Evolutionary conservation across 1,284 basidiomycete genomes (phyloP), one percentile per base, ranked within the genome.

Genomic region (Fomitiporia mediterranea): DNA sequence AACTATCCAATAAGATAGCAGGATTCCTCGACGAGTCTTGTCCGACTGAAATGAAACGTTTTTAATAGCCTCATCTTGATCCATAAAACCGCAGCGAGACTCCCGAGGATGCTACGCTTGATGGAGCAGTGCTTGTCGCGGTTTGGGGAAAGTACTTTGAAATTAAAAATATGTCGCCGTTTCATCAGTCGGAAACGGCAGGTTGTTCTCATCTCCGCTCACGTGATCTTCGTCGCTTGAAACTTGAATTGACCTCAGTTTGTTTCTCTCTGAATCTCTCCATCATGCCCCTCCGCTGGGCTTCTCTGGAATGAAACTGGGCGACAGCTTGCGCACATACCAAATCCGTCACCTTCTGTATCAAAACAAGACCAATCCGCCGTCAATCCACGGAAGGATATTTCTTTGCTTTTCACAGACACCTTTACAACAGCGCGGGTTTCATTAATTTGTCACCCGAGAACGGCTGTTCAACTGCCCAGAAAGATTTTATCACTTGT

Each of bases 1-100:
- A 32, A 91, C 72, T 28, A 79, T 58, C 79, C 91, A 91, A 68
- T 94, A 95, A 0, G 86, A 81, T 4, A 76, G 69, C 56, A 92
- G 75, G 57, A 91, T 83, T 44, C 70, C 70, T 61, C 83, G 71
- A 51, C 84, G 76, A 55, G 75, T 72, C 43, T 62, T 63, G 58
- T 71, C 65, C 23, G 72, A 70, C 64, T 87, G 79, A 63, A 80
- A 82, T 61, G 75, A 73, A 19, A 87, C 71, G n/a, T 64, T 32
- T 44, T 56, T 60, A 34, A 56, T 17, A 5, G 35, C 3, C 8
- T 52, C 39, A 46, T 52, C 39, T 13, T 46, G 44, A 28, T 28
- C 44, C 44, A 46, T 46, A n/a, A n/a, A n/a, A n/a, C n/a, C n/a
- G n/a, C n/a, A n/a, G n/a, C n/a, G n/a, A n/a, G n/a, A n/a, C n/a